Evolutionary conservation across 352 stramenopile species (phyloP).

Genomic region (Phytophthora europaea): DNA sequence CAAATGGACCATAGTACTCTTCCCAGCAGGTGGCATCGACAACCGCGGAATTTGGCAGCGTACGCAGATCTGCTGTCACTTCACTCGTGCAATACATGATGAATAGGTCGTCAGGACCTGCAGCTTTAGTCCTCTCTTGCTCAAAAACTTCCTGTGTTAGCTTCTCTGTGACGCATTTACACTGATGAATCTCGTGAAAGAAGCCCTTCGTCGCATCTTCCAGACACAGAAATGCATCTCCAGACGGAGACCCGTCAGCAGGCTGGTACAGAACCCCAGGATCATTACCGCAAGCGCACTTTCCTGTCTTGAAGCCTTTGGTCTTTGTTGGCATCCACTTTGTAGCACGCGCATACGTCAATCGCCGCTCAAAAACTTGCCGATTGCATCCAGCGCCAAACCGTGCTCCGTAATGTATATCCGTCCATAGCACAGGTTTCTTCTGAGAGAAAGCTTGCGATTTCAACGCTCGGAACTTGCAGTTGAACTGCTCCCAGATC

Average conservation of each 20-base stretch:
- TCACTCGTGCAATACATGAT: conserved; percentile 21
- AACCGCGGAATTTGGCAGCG: conserved; percentile 21
- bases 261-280: conserved; percentile 13
- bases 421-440: conserved; percentile 6
- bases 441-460: conserved; percentile 11
- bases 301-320: conserved; percentile 12
- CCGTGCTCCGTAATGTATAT: conserved; percentile 27
- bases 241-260: conserved; percentile 13
- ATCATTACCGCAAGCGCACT: conserved; percentile 15
- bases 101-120: conserved; percentile 17
- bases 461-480: conserved; percentile 26
- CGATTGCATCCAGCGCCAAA: conserved; percentile 19
- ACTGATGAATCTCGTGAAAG: conserved; percentile 28
- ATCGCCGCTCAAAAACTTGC: conserved; percentile 16
- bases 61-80: conserved; percentile 12
- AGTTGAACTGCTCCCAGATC: conserved; percentile 23
- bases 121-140: conserved; percentile 11
- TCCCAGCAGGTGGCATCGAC: conserved; percentile 29
- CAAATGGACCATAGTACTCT: conserved; percentile 25
- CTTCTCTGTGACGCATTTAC: conserved; percentile 11
- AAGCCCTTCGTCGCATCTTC: conserved; percentile 20
- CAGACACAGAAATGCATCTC: conserved; percentile 20
- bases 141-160: conserved; percentile 8
- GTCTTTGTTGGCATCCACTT: conserved; percentile 19
- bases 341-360: conserved; percentile 11